Evolutionary conservation across 345 rosid genomes (phyloP).

Genomic region (Aquilaria yunnanensis): DNA sequence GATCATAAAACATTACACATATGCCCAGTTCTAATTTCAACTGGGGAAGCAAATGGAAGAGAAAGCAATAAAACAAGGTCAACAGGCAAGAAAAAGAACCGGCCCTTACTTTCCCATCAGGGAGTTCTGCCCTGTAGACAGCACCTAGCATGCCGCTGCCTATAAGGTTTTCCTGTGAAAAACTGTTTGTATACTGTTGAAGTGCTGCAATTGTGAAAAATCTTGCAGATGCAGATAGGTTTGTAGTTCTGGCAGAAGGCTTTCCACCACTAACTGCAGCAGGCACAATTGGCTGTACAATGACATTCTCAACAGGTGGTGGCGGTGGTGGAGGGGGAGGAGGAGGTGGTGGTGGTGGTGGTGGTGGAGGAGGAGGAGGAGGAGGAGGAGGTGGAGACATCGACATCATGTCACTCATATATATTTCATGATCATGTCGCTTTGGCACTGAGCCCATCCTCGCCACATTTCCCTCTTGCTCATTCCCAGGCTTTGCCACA

Average conservation of each 20-base stretch:
- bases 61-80: too few species aligned
- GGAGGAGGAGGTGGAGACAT: conserved; percentile 42
- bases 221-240: conserved; percentile 51
- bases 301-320: conserved; percentile 45
- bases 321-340: conserved; percentile 61
- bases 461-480: conserved; percentile 33
- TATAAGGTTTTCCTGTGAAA: conserved; percentile 82
- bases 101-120: conserved; percentile 62
- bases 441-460: conserved; percentile 24
- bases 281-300: conserved; percentile 41
- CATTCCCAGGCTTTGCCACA: conserved; percentile 40
- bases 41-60: too few species aligned
- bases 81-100: too few species aligned
- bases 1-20: too few species aligned
- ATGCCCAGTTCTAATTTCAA: too few species aligned
- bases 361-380: conserved; percentile 33
- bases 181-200: conserved; percentile 94
- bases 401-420: conserved; percentile 37
- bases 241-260: conserved; percentile 38
- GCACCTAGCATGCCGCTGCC: conserved; percentile 94
- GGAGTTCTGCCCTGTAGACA: conserved; percentile 87
- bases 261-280: conserved; percentile 37
- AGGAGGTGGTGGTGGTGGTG: conserved; percentile 31
- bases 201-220: conserved; percentile 86
- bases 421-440: conserved; percentile 53